Base-by-base conservation (phyloP, 805 yeast genomes). In the Suhomyces xylopsoci region DNA sequence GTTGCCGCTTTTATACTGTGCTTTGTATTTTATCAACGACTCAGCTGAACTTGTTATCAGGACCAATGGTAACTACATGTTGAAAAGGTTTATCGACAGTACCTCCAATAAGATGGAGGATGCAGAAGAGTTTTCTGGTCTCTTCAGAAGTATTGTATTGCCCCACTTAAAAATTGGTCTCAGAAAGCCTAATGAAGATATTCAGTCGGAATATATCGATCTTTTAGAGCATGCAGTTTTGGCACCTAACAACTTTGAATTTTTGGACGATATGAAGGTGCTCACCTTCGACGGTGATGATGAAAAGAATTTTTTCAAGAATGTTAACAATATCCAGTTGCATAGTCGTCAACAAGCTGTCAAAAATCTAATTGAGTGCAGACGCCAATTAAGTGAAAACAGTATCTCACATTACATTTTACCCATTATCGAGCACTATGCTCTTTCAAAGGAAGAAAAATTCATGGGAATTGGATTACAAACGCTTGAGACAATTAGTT, bases 271-370 rank as follows among this genome's bases (percentile, higher is more conserved):
- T 59, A 77, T 92, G 91, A 78, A 80, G 52, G 75, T 80, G 1
- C 69, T 93, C 40, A 68, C 85, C 1, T 79, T 74, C 60, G 59
- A 61, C 19, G 76, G 80, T 49, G 85, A 85, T 42, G 96, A 90
- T 60, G 97, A 91, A 60, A 87, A 90, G 3, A 85, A 90, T 67
- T 88, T 90, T 63, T 90, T 90, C 69, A 65, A 71, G 43, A 90
- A 91, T 60, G 77, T 94, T 47, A 80, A 79, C 54, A 97, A 93
- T 66, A 84, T 93, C 36, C 99, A 93, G 71, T 61, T 87, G 8
- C 90, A 87, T 62, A 82, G 96, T 70, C 86, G 97, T 60, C 91
- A 88, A 66, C 80, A 91, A 61, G 96, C 98, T 0, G 77, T 93
- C 20, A 80, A 83, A 61, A 79, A 88, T 53, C 69, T 92, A 26